Conservation (phyloP, 441 rosid species). For the Capsella rubella region DNA sequence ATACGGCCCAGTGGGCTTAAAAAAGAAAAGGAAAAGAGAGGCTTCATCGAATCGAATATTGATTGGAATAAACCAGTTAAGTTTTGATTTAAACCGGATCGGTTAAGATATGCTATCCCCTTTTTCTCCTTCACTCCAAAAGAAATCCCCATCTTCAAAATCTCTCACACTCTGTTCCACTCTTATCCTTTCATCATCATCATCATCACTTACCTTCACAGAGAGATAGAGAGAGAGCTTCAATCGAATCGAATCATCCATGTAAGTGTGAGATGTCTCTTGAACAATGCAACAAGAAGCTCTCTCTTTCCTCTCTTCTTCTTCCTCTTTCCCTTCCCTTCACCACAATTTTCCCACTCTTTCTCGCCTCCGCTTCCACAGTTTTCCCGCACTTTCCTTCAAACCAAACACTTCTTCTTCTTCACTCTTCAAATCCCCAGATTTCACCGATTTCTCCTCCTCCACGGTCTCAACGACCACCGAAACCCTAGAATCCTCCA, state of each 20-base stretch:
- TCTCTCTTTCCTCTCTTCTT: constrained; percentile 49
- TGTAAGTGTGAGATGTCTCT: constrained; percentile 42
- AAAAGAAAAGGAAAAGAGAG: background rate
- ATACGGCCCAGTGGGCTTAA: constrained; percentile 23
- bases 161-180: constrained; percentile 13
- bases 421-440: constrained; percentile 45
- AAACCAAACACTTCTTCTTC: constrained; percentile 50
- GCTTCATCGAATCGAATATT: background rate
- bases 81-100: background rate
- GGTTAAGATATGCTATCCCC: constrained; percentile 14
- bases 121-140: constrained; percentile 2
- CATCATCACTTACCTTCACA: constrained; percentile 13
- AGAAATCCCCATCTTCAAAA: constrained; percentile 37
- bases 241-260: background rate
- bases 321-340: constrained; percentile 43
- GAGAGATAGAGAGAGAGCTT: background rate
- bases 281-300: constrained; percentile 67
- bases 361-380: constrained; percentile 56
- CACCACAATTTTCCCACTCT: constrained; percentile 54
- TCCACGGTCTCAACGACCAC: constrained; percentile 16
- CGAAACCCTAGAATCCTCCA: constrained; percentile 46
- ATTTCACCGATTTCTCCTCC: constrained; percentile 10
- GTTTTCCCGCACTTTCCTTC: constrained; percentile 59
- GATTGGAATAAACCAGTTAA: constrained; percentile 25
- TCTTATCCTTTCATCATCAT: constrained; percentile 42